These are phyloP conservation scores for Botryotinia narcissicola DNA, from an alignment of 2,329 filamentous ascomycete genomes.

Conservation along the genomic window DNA sequence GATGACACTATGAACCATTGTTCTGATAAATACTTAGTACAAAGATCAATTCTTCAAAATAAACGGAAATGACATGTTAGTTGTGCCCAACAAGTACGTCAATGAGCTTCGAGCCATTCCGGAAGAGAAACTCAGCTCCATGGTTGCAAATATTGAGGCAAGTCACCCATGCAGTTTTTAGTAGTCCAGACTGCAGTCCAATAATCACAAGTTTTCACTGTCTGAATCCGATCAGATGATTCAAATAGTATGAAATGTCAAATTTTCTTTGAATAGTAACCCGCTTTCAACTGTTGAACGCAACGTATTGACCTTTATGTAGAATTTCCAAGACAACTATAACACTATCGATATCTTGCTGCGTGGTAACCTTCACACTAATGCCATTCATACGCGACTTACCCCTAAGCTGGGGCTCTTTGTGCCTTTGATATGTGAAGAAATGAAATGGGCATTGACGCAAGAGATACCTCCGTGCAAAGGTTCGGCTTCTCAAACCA, in stretches of 20 bases:
- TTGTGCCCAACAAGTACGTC: neutral
- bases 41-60: neutral
- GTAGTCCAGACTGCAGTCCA: no score
- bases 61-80: neutral
- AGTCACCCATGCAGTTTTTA: neutral
- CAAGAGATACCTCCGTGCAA: neutral
- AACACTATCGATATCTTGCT: neutral
- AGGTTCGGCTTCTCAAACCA: neutral
- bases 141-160: neutral
- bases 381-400: neutral
- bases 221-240: no score
- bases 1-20: neutral
- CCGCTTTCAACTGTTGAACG: neutral
- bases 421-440: neutral
- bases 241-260: no score
- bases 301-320: neutral
- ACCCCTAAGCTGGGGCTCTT: neutral
- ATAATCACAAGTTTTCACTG: no score
- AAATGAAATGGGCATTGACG: neutral
- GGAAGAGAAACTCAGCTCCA: neutral
- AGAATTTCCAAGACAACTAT: neutral
- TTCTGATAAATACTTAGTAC: neutral
- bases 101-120: neutral
- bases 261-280: no score
- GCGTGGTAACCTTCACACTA: neutral